phyloP scores from a whole-genome alignment of 2,329 filamentous ascomycete genomes.

The Neophaeococcomyces mojaviensis region DNA sequence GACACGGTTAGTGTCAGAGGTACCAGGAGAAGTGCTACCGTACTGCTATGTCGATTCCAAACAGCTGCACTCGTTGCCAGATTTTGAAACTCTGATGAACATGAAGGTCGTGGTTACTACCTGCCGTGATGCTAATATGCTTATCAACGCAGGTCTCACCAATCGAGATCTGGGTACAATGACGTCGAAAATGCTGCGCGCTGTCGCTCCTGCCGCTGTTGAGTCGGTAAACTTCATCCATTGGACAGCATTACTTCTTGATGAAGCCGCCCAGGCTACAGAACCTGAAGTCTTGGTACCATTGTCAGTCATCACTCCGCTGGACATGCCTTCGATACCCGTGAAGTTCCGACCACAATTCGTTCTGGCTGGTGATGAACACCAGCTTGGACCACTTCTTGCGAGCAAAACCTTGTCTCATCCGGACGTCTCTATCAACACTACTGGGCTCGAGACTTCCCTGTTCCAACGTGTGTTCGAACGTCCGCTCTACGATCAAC shows the following conservation, averaged over 20 bases:
- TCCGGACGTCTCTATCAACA: slow-evolving; percentile 18
- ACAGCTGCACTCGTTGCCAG: slow-evolving; percentile 36
- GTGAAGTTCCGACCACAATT: slow-evolving; percentile 28
- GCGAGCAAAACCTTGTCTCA: slow-evolving; percentile 12
- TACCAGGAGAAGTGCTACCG: slow-evolving; percentile 31
- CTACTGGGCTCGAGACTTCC: slow-evolving; percentile 29
- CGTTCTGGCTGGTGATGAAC: slow-evolving; percentile 41
- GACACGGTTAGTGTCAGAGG: slow-evolving; percentile 35
- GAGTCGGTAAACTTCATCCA: slow-evolving; percentile 20
- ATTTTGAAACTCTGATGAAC: slow-evolving; percentile 32
- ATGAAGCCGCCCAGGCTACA: slow-evolving; percentile 41
- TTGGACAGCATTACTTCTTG: slow-evolving; percentile 38
- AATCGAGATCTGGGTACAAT: slow-evolving; percentile 35
- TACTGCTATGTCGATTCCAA: slow-evolving; percentile 33
- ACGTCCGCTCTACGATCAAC: slow-evolving; percentile 31
- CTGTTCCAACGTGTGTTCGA: slow-evolving; percentile 37
- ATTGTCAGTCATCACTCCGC: slow-evolving; percentile 33
- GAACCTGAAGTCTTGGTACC: slow-evolving; percentile 37
- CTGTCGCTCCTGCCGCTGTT: neutral
- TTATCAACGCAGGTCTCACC: slow-evolving; percentile 36
- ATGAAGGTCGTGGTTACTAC: slow-evolving; percentile 39
- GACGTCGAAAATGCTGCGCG: slow-evolving; percentile 18
- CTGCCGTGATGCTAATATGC: slow-evolving; percentile 34
- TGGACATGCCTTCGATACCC: slow-evolving; percentile 3
- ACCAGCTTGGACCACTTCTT: slow-evolving; percentile 37